phyloP scores from a whole-genome alignment of 306 rosid genomes.

The Prunus mongolica region DNA sequence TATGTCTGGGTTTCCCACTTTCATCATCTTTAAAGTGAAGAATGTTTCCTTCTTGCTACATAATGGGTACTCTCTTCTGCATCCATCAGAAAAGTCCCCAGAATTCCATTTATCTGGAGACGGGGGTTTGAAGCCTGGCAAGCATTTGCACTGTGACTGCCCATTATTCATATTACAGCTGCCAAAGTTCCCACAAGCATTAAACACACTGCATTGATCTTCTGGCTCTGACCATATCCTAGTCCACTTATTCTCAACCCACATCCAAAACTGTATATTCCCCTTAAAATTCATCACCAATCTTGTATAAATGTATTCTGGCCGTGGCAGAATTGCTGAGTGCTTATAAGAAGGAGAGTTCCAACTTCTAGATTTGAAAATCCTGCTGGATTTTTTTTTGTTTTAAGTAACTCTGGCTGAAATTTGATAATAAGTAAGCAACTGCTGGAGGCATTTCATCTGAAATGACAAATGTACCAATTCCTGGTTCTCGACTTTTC shows the following conservation, averaged over 20 bases:
- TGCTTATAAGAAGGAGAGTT: no score
- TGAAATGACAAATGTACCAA: not conserved
- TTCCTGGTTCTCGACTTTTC: not conserved
- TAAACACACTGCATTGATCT: not conserved
- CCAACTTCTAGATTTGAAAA: fast-evolving
- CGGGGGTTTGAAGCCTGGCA: conserved; percentile 33
- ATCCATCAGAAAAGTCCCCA: conserved; percentile 17
- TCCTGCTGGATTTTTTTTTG: fast-evolving
- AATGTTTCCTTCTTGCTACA: not conserved
- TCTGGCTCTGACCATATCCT: conserved; percentile 13
- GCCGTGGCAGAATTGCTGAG: not conserved
- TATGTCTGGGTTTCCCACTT: not conserved
- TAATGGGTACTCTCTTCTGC: not conserved
- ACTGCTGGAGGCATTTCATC: not conserved
- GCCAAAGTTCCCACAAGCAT: conserved; percentile 36
- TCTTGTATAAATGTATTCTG: not conserved
- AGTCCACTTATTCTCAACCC: no score
- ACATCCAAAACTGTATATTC: no score
- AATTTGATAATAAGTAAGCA: not conserved
- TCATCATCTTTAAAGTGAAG: conserved; percentile 9
- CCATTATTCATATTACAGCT: conserved; percentile 13
- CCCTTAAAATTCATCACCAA: conserved; percentile 13
- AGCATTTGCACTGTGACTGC: conserved; percentile 22
- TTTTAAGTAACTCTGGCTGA: not conserved
- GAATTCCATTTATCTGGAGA: not conserved